phyloP scores from a whole-genome alignment of 78 protist species.

The slime mould (Dictyostelium discoideum) region DNA sequence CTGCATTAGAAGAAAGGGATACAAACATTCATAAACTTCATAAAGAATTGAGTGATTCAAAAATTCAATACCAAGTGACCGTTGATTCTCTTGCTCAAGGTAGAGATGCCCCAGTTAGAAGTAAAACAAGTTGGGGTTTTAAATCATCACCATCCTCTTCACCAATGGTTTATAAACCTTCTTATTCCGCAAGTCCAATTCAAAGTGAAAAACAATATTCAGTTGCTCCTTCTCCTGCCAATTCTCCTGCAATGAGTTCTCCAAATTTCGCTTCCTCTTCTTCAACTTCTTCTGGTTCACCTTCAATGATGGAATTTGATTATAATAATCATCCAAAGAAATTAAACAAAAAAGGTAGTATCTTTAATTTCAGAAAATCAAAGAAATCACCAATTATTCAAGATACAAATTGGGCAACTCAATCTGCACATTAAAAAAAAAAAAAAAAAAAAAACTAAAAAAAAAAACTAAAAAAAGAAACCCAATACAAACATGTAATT shows the following conservation, averaged over 20 bases:
- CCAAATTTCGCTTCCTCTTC: constrained; percentile 38
- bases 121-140: constrained; percentile 60
- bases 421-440: constrained; percentile 6
- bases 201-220: neutral
- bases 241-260: constrained; percentile 4
- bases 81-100: neutral
- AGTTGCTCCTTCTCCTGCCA: constrained; percentile 15
- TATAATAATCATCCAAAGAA: neutral
- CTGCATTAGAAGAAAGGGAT: constrained; percentile 65
- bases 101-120: constrained; percentile 33
- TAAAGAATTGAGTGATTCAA: constrained; percentile 12
- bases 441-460: neutral
- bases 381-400: constrained; percentile 22
- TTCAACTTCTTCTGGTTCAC: neutral
- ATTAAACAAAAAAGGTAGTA: constrained; percentile 13
- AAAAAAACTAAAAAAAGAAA: neutral
- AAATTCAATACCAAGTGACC: neutral
- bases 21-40: constrained; percentile 13
- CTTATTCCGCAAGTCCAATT: neutral
- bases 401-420: constrained; percentile 16
- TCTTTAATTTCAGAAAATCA: neutral
- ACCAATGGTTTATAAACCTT: constrained; percentile 7
- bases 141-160: constrained; percentile 32
- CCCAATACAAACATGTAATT: neutral
- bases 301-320: constrained; percentile 30